These are phyloP conservation scores for Fusarium solani-melongenae DNA, from an alignment of 2,329 filamentous ascomycete genomes.

Conservation along the genomic window DNA sequence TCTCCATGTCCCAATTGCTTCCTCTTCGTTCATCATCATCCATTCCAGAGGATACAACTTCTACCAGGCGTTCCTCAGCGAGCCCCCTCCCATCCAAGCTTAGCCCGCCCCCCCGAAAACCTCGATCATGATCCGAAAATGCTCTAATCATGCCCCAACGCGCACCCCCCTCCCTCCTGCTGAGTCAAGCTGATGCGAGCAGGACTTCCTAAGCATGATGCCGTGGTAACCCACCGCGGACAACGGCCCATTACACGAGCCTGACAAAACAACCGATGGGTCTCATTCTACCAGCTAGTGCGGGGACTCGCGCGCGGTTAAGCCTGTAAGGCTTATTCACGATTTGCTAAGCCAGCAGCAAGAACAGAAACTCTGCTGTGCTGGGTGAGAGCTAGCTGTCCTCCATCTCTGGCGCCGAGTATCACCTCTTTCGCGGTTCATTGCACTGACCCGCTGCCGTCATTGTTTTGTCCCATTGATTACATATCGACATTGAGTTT, in stretches of 20 bases:
- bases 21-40: background rate
- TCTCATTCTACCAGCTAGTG: constrained; percentile 4
- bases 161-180: constrained; percentile 5
- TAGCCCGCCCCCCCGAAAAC: background rate
- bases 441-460: background rate
- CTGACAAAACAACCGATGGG: constrained; percentile 44
- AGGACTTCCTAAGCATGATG: constrained; percentile 8
- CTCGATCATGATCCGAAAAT: background rate
- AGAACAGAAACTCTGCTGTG: background rate
- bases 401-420: background rate
- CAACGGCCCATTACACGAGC: constrained; percentile 43
- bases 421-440: background rate
- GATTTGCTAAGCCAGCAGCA: constrained; percentile 27
- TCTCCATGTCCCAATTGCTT: background rate
- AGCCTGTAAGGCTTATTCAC: constrained; percentile 42
- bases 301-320: constrained; percentile 34
- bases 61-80: background rate
- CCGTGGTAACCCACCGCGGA: constrained; percentile 1
- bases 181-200: constrained; percentile 38
- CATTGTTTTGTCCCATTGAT: background rate
- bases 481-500: background rate
- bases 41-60: background rate
- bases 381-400: background rate
- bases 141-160: background rate
- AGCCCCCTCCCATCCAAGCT: background rate